These are phyloP conservation scores for Phytopythium cucurbitacearum DNA, from an alignment of 352 stramenopile species.

Conservation along the genomic window DNA sequence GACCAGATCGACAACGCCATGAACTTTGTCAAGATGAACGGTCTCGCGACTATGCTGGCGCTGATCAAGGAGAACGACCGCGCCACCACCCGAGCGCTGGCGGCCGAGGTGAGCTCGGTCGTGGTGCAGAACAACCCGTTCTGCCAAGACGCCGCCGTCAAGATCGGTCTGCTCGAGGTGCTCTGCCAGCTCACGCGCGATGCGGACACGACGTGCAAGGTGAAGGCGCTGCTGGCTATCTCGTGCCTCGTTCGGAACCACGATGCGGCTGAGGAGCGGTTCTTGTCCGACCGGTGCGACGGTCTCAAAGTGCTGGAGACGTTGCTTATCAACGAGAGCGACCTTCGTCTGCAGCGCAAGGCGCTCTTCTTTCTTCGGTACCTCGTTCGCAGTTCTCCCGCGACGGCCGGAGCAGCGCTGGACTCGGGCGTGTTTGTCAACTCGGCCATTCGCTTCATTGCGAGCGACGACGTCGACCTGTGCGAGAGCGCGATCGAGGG, in stretches of 20 bases:
- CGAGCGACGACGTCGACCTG: slow-evolving; percentile 70
- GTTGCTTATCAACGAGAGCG: slow-evolving; percentile 41
- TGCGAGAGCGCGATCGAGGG: slow-evolving; percentile 72
- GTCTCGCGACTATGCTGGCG: slow-evolving; percentile 47
- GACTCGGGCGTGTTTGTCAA: slow-evolving; percentile 43
- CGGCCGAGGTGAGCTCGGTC: slow-evolving; percentile 74
- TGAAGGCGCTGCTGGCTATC: slow-evolving; percentile 78
- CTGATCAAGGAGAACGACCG: slow-evolving; percentile 57
- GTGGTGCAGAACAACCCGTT: slow-evolving; percentile 87
- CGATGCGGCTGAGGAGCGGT: slow-evolving; percentile 48
- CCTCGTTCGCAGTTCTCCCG: slow-evolving; percentile 55
- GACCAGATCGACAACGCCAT: slow-evolving; percentile 88
- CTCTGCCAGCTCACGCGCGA: slow-evolving; percentile 57
- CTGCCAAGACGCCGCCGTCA: slow-evolving; percentile 68
- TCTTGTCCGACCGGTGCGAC: slow-evolving; percentile 51
- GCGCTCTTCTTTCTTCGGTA: slow-evolving; percentile 83
- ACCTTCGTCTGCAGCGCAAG: slow-evolving; percentile 78
- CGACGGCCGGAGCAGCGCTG: slow-evolving; percentile 44
- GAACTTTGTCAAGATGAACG: slow-evolving; percentile 86
- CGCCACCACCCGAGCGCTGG: slow-evolving; percentile 50
- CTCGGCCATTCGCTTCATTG: slow-evolving; percentile 42
- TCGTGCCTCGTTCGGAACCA: slow-evolving; percentile 82
- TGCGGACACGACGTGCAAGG: slow-evolving; percentile 56
- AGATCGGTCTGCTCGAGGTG: slow-evolving; percentile 57
- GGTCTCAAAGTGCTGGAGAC: slow-evolving; percentile 49